Base-by-base conservation (phyloP, 2,329 filamentous ascomycete genomes). In the Westerdykella ornata region DNA sequence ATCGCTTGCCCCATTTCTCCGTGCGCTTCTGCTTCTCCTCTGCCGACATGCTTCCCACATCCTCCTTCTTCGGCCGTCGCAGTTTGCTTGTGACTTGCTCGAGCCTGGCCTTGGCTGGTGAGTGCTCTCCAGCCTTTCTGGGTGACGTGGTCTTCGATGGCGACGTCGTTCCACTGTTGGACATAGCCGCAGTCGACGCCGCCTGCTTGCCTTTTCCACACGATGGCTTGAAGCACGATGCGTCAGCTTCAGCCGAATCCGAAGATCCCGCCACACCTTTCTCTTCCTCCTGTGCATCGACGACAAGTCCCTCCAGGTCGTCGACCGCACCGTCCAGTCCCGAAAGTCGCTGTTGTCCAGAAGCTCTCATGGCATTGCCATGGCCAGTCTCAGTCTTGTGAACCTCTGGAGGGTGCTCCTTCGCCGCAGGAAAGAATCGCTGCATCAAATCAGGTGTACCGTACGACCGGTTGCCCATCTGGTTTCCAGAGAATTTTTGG, bases 71-170 rank as follows among this genome's bases (percentile, higher is more conserved):
- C 38, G 57, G 61, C 22, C 67, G 67, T 30, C 52, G 46, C 42
- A 71, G 68, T 47, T 67, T 71, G 57, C 67, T 70, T 20, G 69
- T 70, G 26, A 73, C 65, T 32, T 68, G 63, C 53, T 71, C 70
- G 36, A 72, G 67, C 56, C 67, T 70, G 37, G 62, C 68, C 48
- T 72, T 71, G 38, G 70, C 63, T 14, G 70, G 70, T 6, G 69
- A 72, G 20, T 56, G 55, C 44, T 65, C 60, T 30, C 58, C 59
- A 18, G 53, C 47, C 47, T 64, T 66, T 55, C 59, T 65, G 14
- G 64, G 62, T 6, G 63, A 65, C 32, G 46, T 52, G 3, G 56
- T 37, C 28, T 58, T 57, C 17, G 48, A 39, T 8, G 56, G 55
- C n/a, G 62, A 62, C n/a, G 35, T 47, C 13, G 46, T 48, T 15